Base-by-base conservation (phyloP, 257 asterid genomes). In the Ocimum tenuiflorum region DNA sequence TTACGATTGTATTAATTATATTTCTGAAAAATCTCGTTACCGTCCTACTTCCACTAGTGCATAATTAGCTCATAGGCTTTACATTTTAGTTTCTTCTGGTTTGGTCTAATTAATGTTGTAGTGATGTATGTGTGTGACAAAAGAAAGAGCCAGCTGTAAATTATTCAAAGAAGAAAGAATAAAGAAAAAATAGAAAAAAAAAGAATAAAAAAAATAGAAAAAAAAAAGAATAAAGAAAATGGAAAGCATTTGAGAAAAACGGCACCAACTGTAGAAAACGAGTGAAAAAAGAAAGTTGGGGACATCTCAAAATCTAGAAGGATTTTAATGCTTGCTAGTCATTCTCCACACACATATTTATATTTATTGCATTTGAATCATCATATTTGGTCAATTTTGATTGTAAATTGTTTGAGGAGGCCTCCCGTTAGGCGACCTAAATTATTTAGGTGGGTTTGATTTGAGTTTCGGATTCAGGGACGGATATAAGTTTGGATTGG, bases 81-180 rank as follows among this genome's bases (percentile, higher is more conserved):
- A 20, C 15, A 12, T 0, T 51, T 13, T 19, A 3, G 10, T 49
- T 49, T 12, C 0, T 49, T 3, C 13, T 1, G 52, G 20, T 46
- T 46, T 46, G 52, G 3, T 48, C n/a, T 22, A 23, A 51, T 52
- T 31, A 33, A 56, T 56, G 62, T 31, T 33, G 35, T 57, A 10
- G 15, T 9, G 46, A 35, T 33, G 29, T 14, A 12, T 46, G 52
- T 14, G 22, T 5, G 35, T 27, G 42, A 58, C 33, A 36, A 58
- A 36, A 36, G 49, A 4, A 57, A 33, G 47, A 58, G 45, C 27
- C 64, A 36, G 64, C 64, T 58, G 64, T 36, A 36, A 36, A 58
- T n/a, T 58, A 58, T 58, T 36, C 4, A 58, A 58, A 58, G 64
- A 23, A 58, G 49, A 39, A 36, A 58, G 49, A 38, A 17, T 58